Evolutionary conservation across 805 yeast species (phyloP).

Genomic region (Starmerella geochares): DNA sequence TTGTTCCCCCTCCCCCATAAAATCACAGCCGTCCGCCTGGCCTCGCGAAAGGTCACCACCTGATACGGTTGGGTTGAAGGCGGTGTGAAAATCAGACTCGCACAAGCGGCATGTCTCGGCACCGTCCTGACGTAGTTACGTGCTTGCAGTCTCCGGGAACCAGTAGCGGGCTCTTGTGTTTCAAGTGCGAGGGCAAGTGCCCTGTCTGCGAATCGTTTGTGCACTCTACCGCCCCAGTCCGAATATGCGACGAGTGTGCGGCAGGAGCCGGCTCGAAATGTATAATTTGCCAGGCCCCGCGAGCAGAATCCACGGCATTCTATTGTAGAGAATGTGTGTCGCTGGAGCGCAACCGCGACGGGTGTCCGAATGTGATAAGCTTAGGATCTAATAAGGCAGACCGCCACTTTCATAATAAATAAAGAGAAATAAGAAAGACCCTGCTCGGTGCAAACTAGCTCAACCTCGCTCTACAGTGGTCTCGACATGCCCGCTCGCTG

Average conservation of each 20-base stretch:
- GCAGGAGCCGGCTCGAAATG: not conserved
- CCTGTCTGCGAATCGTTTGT: slow-evolving; percentile 5
- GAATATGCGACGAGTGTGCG: slow-evolving; percentile 4
- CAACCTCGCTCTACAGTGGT: too few species aligned
- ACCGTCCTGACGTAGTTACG: not conserved
- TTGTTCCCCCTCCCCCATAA: too few species aligned
- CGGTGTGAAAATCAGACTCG: too few species aligned
- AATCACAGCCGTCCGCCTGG: too few species aligned
- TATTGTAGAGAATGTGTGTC: slow-evolving; percentile 2
- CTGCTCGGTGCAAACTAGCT: not conserved
- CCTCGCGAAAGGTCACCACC: too few species aligned
- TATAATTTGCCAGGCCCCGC: not conserved
- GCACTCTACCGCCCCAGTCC: not conserved
- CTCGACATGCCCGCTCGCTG: too few species aligned
- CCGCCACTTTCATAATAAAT: slow-evolving; percentile 4
- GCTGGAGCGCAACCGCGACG: slow-evolving; percentile 6
- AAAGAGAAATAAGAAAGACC: not conserved
- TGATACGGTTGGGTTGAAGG: too few species aligned
- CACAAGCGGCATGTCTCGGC: not conserved
- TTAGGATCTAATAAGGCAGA: slow-evolving; percentile 5
- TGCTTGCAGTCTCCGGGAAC: not conserved
- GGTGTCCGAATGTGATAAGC: not conserved
- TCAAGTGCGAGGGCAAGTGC: slow-evolving; percentile 6
- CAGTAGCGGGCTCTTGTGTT: not conserved
- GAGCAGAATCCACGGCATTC: not conserved